These are phyloP conservation scores for Colletotrichum eleusines DNA, from an alignment of 2,329 filamentous ascomycete genomes.

Conservation along the genomic window DNA sequence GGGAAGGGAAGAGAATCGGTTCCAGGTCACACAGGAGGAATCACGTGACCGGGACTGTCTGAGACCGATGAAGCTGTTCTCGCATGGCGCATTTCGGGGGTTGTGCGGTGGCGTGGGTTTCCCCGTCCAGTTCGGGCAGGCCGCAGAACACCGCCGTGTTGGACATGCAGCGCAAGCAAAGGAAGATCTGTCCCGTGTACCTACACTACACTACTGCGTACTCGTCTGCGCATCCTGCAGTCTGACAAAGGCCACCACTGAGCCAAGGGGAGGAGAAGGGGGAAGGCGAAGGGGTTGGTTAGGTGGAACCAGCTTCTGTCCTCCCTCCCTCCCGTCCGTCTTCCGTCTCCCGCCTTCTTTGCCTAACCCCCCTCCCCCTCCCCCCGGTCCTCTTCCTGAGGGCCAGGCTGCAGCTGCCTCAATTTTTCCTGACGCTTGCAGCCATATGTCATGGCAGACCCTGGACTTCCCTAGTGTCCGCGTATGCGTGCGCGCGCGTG, in stretches of 20 bases:
- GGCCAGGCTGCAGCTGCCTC: conserved; percentile 8
- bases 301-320: not conserved
- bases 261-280: not conserved
- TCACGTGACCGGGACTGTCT: conserved; percentile 29
- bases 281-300: not conserved
- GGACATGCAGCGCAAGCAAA: not conserved
- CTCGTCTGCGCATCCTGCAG: not conserved
- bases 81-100: not conserved
- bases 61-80: conserved; percentile 9
- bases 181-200: conserved; percentile 11
- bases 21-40: not conserved
- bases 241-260: conserved; percentile 14
- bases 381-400: too few species aligned
- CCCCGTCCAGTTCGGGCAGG: conserved; percentile 6
- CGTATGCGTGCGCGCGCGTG: not conserved
- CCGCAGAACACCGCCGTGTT: not conserved
- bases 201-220: not conserved
- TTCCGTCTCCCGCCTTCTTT: not conserved
- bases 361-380: not conserved
- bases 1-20: not conserved
- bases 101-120: not conserved
- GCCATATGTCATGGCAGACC: conserved; percentile 1
- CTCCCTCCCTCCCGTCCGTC: too few species aligned
- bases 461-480: not conserved
- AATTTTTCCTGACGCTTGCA: not conserved